These are phyloP conservation scores for Macrolepiota fuliginosa DNA, from an alignment of 768 basidiomycete genomes.

Conservation along the genomic window DNA sequence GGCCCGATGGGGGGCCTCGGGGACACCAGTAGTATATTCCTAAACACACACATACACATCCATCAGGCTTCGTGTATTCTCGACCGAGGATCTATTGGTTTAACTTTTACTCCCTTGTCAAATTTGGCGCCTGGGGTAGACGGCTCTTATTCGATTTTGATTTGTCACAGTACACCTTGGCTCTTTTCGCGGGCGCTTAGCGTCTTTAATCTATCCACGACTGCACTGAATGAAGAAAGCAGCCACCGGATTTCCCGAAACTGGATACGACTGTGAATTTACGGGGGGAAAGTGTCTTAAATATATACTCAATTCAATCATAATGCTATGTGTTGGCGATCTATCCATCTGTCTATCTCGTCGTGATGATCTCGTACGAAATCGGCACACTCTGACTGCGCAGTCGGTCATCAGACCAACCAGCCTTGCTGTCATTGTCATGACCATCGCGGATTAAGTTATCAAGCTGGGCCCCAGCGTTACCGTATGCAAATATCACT, in stretches of 20 bases:
- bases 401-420: not conserved
- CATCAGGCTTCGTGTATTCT: not conserved
- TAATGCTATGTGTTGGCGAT: not conserved
- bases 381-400: not conserved
- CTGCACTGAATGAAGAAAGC: not conserved
- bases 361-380: conserved; percentile 3
- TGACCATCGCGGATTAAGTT: not conserved
- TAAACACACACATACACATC: not conserved
- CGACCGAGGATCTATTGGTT: not conserved
- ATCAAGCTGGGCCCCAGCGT: not conserved
- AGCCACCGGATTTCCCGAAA: not conserved
- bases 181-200: too few species aligned
- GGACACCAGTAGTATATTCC: not conserved
- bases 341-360: conserved; percentile 10
- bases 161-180: too few species aligned
- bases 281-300: not conserved
- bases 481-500: not conserved
- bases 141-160: not conserved
- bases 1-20: not conserved
- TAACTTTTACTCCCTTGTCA: not conserved
- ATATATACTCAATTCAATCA: not conserved
- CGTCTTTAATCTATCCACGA: not conserved
- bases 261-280: not conserved
- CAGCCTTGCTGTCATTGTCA: not conserved
- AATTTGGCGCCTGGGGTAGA: not conserved